A percentile compares a stretch with the other conserved stretches of the same genome.
These are phyloP conservation scores for Colletotrichum kahawae DNA, from an alignment of 2,329 filamentous ascomycete species.

Conservation along the genomic window DNA sequence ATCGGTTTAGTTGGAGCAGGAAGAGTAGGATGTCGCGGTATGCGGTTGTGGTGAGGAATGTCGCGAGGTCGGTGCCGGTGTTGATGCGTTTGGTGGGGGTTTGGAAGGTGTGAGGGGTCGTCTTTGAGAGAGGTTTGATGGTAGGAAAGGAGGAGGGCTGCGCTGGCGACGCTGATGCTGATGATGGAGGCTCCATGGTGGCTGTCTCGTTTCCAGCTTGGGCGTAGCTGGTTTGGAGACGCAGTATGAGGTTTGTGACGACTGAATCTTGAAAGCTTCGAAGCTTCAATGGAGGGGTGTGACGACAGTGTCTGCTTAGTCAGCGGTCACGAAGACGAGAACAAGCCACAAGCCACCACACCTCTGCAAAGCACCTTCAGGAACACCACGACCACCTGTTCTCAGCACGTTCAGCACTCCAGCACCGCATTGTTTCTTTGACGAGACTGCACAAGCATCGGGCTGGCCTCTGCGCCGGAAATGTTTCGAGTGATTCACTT, in stretches of 20 bases:
- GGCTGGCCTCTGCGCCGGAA: neutral
- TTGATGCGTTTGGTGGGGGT: constrained; percentile 82
- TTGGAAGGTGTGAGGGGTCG: constrained; percentile 60
- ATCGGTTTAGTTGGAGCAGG: constrained; percentile 86
- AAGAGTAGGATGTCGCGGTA: constrained; percentile 90
- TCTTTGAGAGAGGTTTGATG: constrained; percentile 54
- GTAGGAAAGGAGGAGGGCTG: constrained; percentile 16
- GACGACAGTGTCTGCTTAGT: neutral
- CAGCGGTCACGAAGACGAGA: neutral
- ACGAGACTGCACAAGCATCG: neutral
- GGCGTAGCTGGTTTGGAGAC: neutral
- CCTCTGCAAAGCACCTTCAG: neutral
- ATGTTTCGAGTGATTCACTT: neutral
- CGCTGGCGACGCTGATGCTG: neutral
- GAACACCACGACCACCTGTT: neutral
- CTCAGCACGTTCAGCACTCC: neutral
- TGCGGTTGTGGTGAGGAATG: constrained; percentile 80
- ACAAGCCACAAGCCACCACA: neutral
- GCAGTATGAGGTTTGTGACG: neutral
- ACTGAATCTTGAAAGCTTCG: neutral
- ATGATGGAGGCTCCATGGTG: constrained; percentile 1
- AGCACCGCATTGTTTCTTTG: neutral
- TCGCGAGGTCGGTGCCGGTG: constrained; percentile 79
- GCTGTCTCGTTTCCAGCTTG: neutral
- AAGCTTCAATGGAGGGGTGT: neutral